A percentile compares a stretch with the other conserved stretches of the same genome.
phyloP scores from a whole-genome alignment of 2,329 filamentous ascomycete species.

The Penicillium sp. region DNA sequence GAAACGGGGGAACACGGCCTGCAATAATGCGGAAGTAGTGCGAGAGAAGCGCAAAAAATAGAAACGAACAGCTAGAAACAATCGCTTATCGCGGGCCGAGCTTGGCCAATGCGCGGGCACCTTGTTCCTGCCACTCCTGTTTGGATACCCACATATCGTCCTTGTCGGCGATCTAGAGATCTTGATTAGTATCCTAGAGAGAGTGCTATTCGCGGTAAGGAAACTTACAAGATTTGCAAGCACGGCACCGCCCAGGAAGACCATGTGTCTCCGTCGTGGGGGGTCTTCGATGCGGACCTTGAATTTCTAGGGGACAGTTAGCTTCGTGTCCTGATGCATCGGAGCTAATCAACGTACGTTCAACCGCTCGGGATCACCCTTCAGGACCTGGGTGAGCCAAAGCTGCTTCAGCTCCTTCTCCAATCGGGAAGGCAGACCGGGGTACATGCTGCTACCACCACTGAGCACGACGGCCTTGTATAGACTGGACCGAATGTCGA shows the following conservation, averaged over 20 bases:
- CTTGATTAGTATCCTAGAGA: conserved; percentile 11
- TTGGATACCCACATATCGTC: conserved; percentile 99
- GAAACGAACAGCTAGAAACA: conserved; percentile 17
- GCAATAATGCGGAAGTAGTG: conserved; percentile 18
- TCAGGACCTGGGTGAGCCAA: conserved; percentile 88
- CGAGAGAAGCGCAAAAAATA: conserved; percentile 14
- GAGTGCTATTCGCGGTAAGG: not conserved
- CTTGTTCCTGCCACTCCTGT: conserved; percentile 95
- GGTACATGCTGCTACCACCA: conserved; percentile 98
- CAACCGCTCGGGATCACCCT: conserved; percentile 87
- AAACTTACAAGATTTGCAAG: conserved; percentile 78
- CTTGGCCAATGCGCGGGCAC: conserved; percentile 80
- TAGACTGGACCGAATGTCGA: conserved; percentile 87
- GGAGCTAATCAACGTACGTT: conserved; percentile 50
- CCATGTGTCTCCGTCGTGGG: conserved; percentile 93
- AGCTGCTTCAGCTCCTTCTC: conserved; percentile 99
- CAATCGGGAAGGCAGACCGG: conserved; percentile 85
- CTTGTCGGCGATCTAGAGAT: conserved; percentile 81
- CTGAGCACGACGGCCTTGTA: conserved; percentile 98
- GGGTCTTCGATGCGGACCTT: conserved; percentile 99
- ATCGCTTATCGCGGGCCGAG: conserved; percentile 73
- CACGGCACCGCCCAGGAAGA: conserved; percentile 96
- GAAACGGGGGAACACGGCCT: conserved; percentile 17
- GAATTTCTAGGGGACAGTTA: conserved; percentile 68
- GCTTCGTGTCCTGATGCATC: not conserved